phyloP scores from a whole-genome alignment of 1,139 yeast species.

The Blastobotrys elegans region DNA sequence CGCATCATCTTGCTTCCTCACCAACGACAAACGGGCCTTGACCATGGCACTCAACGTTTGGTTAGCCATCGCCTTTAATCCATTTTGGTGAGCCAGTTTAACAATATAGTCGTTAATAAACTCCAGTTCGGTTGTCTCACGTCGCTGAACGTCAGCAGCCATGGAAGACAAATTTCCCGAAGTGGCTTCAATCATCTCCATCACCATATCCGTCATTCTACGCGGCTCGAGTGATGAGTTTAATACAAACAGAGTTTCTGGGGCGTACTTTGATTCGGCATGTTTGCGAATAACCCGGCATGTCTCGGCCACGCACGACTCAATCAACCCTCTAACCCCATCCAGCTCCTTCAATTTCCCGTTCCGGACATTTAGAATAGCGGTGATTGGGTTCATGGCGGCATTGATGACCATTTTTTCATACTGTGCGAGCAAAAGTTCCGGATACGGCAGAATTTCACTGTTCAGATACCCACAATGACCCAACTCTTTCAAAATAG shows the following conservation, averaged over 20 bases:
- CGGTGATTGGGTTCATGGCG: slow-evolving; percentile 71
- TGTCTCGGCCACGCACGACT: slow-evolving; percentile 28
- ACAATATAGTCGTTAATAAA: slow-evolving; percentile 73
- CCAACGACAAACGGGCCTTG: slow-evolving; percentile 19
- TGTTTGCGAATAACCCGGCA: slow-evolving; percentile 29
- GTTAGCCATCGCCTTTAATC: slow-evolving; percentile 45
- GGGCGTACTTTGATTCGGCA: slow-evolving; percentile 25
- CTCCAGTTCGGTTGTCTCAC: slow-evolving; percentile 67
- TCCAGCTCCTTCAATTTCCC: slow-evolving; percentile 50
- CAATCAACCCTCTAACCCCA: slow-evolving; percentile 17
- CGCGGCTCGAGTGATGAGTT: slow-evolving; percentile 38
- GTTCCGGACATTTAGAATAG: slow-evolving; percentile 63
- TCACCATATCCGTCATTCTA: slow-evolving; percentile 45
- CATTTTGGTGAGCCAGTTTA: slow-evolving; percentile 44
- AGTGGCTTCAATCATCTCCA: slow-evolving; percentile 44
- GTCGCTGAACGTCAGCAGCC: slow-evolving; percentile 70
- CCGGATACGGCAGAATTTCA: slow-evolving; percentile 45
- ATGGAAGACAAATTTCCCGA: slow-evolving; percentile 72
- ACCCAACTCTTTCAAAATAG: slow-evolving; percentile 7
- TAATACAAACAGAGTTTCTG: slow-evolving; percentile 20
- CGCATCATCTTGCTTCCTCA: slow-evolving; percentile 13
- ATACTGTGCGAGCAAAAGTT: slow-evolving; percentile 57
- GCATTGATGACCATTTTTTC: slow-evolving; percentile 73
- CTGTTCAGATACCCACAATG: slow-evolving; percentile 37
- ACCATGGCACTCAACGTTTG: slow-evolving; percentile 46